Base-by-base conservation (phyloP, 176 grass and related monocot species). In the Elaeis guineensis region DNA sequence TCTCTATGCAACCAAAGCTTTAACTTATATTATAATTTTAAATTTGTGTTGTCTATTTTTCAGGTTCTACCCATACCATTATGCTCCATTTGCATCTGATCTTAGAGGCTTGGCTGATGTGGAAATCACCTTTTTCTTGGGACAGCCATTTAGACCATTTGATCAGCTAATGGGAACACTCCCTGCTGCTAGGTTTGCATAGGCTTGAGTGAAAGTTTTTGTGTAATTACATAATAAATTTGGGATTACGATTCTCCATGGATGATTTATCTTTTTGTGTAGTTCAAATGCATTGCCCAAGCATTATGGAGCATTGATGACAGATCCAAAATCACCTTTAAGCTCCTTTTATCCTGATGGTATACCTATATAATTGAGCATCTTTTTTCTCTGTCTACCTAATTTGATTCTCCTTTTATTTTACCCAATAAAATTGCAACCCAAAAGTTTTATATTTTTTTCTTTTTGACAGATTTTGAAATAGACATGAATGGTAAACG, bases 31-130 rank as follows among this genome's bases (percentile, higher is more conserved):
- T 44, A 12, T 44, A 44, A 44, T 44, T 12, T 44, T 44, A 44
- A 12, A 44, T 35, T 9, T 44, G 8, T 44, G 35, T 44, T 44
- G 11, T 3, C 1, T 44, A 12, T 44, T 9, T 14, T 9, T 74
- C 78, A 97, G 93, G 93, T 97, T 97, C 59, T 97, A 97, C 66
- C 87, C 93, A 5, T 97, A 92, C 76, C 93, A 97, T 80, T 91
- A 97, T 85, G 93, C 93, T 0, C 93, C 93, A 58, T 97, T 97
- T 65, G 87, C 93, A 50, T 97, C 93, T 24, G 93, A 97, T 21
- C 73, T 97, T 59, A 91, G 78, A 78, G 60, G 21, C 25, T 82
- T 97, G 81, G 79, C 81, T 74, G 93, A 97, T 66, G 67, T 97
- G 77, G 93, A 97, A 71, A 92, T 97, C 51, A 98, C 93, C 0